Base-by-base conservation (phyloP, 148 eudicot genomes). In the Vaccinium macrocarpon region DNA sequence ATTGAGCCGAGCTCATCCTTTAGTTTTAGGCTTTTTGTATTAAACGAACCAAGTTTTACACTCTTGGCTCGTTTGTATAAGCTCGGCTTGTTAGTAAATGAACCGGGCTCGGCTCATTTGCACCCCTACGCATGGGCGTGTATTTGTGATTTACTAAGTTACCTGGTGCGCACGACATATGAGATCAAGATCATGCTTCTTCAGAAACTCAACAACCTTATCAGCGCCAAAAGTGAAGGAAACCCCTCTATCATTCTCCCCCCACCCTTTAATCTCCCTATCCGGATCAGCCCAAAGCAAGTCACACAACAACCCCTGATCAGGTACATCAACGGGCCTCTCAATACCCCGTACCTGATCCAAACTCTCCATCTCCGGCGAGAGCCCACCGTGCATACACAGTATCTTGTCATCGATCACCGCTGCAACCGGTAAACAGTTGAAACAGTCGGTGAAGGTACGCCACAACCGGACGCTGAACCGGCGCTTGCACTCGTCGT, bases 131-230 rank as follows among this genome's bases (percentile, higher is more conserved):
- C 4, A 42, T 6, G 46, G 0, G 46, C 4, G 6, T 5, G 46
- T 42, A 42, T 42, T 42, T 0, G 46, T 42, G 46, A 42, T 42
- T 42, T 42, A 3, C 5, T 15, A 27, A 50, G 6, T 21, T 11
- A 73, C 76, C 76, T 73, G 76, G 23, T 73, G 76, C 7, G 76
- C 76, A 2, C 76, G 50, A 13, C 76, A 73, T 5, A 73, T 73
- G 21, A 73, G 76, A 5, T 73, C 76, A 16, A 73, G 76, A 16
- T 73, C 76, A 73, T 73, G 76, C 76, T 73, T 73, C 76, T 73
- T 73, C 49, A 73, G 8, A 8, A 73, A 73, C 49, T 73, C 51
- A 5, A 38, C 76, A 1, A 73, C 76, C 76, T 38, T 73, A 19
- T 73, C 76, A 16, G 76, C 49, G 2, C 76, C 76, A 38, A 73